A percentile compares a stretch with the other conserved stretches of the same genome.
Evolutionary conservation across 345 rosid species (phyloP).

Genomic region (Gossypium sturtianum): DNA sequence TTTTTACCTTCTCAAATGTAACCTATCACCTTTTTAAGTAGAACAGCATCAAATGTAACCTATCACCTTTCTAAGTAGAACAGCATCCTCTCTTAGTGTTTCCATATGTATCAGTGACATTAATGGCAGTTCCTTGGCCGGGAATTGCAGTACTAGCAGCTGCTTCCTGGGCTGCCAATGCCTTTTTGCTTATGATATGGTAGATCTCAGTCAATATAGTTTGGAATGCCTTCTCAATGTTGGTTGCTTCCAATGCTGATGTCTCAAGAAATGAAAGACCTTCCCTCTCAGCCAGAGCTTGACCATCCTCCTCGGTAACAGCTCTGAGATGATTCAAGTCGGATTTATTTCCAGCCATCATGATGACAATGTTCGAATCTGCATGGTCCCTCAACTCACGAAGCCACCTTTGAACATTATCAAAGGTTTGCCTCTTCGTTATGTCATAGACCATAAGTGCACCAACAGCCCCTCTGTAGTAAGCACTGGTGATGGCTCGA

Average conservation of each 20-base stretch:
- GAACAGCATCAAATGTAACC: conserved; percentile 47
- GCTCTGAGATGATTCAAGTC: conserved; percentile 66
- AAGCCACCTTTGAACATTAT: conserved; percentile 67
- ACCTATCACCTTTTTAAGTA: conserved; percentile 23
- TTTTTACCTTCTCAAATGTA: conserved; percentile 8
- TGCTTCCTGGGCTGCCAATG: conserved; percentile 66
- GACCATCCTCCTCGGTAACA: conserved; percentile 54
- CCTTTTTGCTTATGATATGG: conserved; percentile 65
- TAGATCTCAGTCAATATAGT: conserved; percentile 59
- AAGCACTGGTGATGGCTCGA: conserved; percentile 64
- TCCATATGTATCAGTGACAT: conserved; percentile 49
- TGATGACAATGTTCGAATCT: conserved; percentile 72
- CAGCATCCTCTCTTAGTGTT: conserved; percentile 49
- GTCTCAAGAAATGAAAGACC: conserved; percentile 71
- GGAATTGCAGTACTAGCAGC: conserved; percentile 41
- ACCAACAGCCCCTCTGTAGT: conserved; percentile 76
- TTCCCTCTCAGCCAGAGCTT: conserved; percentile 52
- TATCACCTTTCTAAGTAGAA: conserved; percentile 33
- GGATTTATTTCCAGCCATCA: conserved; percentile 79
- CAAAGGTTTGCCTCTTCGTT: conserved; percentile 76
- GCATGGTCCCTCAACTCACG: conserved; percentile 74
- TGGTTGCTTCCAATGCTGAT: conserved; percentile 67
- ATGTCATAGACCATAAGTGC: conserved; percentile 81
- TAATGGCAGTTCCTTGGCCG: conserved; percentile 57
- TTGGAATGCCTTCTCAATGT: conserved; percentile 65